These are phyloP conservation scores for Camelina sativa DNA, from an alignment of 345 rosid genomes.

Conservation along the genomic window DNA sequence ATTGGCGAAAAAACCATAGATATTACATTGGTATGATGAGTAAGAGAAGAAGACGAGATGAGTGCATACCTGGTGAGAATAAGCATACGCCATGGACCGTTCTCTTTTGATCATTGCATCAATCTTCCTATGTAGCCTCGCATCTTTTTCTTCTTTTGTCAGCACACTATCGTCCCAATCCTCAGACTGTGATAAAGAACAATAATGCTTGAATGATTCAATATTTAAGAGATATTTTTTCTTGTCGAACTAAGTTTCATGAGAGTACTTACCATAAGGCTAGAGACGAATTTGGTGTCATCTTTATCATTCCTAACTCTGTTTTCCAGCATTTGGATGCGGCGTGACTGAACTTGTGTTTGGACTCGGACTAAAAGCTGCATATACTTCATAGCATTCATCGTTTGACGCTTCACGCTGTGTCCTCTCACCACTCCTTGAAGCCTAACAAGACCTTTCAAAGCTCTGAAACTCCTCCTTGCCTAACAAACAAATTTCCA, in stretches of 20 bases:
- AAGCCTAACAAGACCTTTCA: conserved; percentile 94
- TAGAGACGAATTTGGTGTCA: conserved; percentile 55
- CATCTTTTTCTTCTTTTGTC: conserved; percentile 77
- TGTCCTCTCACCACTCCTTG: conserved; percentile 96
- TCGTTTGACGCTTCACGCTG: conserved; percentile 84
- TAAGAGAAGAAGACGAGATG: not conserved
- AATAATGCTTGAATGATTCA: not conserved
- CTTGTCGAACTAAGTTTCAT: conserved; percentile 12
- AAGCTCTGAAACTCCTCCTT: conserved; percentile 87
- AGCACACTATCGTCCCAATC: conserved; percentile 90
- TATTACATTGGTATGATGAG: not conserved
- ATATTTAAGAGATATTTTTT: not conserved
- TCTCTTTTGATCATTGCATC: conserved; percentile 87
- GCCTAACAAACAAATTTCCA: conserved; percentile 54
- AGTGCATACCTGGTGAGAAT: conserved; percentile 76
- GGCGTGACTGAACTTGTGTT: conserved; percentile 93
- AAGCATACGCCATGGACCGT: conserved; percentile 89
- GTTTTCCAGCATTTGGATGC: conserved; percentile 87
- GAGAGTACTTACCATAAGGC: conserved; percentile 40
- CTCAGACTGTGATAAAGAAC: conserved; percentile 54
- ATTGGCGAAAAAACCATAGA: not conserved
- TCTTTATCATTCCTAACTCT: conserved; percentile 70
- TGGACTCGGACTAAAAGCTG: conserved; percentile 91
- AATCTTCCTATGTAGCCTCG: conserved; percentile 73
- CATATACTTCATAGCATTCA: conserved; percentile 91